phyloP scores from a whole-genome alignment of 306 rosid genomes.

The Rosa chinensis region DNA sequence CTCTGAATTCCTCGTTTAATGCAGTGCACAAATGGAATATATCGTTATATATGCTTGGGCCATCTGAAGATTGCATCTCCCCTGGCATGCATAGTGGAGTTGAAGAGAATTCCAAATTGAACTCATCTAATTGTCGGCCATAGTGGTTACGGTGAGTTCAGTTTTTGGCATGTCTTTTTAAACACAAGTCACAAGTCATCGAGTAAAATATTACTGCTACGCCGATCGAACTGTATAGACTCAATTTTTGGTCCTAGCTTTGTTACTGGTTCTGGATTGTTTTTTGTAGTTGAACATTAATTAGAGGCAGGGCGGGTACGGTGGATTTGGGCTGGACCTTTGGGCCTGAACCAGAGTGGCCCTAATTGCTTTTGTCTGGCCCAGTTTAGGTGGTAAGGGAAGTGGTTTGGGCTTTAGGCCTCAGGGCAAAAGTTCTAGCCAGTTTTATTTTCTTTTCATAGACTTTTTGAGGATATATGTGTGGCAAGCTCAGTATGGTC shows the following conservation, averaged over 20 bases:
- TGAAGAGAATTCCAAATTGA: slow-evolving; percentile 68
- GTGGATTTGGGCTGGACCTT: too few species aligned
- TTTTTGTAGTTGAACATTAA: background rate
- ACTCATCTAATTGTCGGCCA: slow-evolving; percentile 64
- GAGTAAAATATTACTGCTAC: background rate
- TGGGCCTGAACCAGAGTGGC: too few species aligned
- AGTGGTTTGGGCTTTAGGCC: too few species aligned
- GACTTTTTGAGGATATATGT: too few species aligned
- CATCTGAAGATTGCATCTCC: slow-evolving; percentile 48
- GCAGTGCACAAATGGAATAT: slow-evolving; percentile 58
- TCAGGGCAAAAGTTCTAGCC: too few species aligned
- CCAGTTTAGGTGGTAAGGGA: too few species aligned
- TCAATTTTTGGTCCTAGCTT: background rate
- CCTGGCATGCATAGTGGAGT: slow-evolving; percentile 78
- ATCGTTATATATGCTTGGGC: slow-evolving; percentile 31
- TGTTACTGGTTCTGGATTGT: background rate
- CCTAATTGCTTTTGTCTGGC: too few species aligned
- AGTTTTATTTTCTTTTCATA: too few species aligned
- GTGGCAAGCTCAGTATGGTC: too few species aligned
- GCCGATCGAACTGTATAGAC: background rate
- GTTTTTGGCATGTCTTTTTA: slow-evolving; percentile 63
- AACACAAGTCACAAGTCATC: background rate
- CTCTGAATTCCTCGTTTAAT: slow-evolving; percentile 28
- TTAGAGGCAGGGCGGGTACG: background rate
- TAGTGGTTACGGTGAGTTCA: slow-evolving; percentile 67